Percentiles rank a stretch among this genome's conserved stretches.
Evolutionary conservation across 1,284 basidiomycete genomes (phyloP).

Genomic region (Singerocomus rubriflavus): DNA sequence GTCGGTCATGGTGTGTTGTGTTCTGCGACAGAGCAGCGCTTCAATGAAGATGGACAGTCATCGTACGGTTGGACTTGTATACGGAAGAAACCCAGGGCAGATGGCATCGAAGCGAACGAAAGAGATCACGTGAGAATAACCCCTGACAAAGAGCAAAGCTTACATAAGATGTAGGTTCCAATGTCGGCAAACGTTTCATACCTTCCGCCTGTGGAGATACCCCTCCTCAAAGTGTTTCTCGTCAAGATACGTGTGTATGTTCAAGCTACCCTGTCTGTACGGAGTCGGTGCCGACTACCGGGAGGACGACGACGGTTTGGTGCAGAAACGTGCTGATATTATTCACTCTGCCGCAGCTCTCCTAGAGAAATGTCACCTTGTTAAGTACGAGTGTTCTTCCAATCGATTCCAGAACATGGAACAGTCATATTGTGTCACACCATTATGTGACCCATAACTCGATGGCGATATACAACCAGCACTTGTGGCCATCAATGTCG

Average conservation of each 20-base stretch:
- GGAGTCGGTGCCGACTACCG: conserved; percentile 89
- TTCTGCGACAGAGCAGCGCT: too few relatives aligned
- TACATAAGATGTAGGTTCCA: too few relatives aligned
- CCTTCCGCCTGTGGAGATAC: too few relatives aligned
- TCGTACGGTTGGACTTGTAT: too few relatives aligned
- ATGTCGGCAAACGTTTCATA: too few relatives aligned
- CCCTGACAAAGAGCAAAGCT: too few relatives aligned
- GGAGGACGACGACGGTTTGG: conserved; percentile 77
- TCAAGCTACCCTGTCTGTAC: conserved; percentile 88
- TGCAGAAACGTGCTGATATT: conserved; percentile 96
- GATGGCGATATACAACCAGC: conserved; percentile 97
- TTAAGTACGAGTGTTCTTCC: conserved; percentile 90
- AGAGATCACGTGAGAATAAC: too few relatives aligned
- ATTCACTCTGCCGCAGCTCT: conserved; percentile 91
- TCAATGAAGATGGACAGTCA: too few relatives aligned
- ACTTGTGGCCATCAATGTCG: conserved; percentile 85
- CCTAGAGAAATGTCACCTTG: conserved; percentile 90
- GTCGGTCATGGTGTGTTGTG: too few relatives aligned
- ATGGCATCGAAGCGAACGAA: too few relatives aligned
- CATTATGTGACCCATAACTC: conserved; percentile 97
- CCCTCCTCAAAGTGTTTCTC: too few relatives aligned
- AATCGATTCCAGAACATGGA: conserved; percentile 92
- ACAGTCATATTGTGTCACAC: conserved; percentile 92
- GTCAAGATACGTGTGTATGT: conserved; percentile 88
- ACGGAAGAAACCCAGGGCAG: too few relatives aligned